Conservation (phyloP, 208 protist genomes). For the Leishmania amazonensis region DNA sequence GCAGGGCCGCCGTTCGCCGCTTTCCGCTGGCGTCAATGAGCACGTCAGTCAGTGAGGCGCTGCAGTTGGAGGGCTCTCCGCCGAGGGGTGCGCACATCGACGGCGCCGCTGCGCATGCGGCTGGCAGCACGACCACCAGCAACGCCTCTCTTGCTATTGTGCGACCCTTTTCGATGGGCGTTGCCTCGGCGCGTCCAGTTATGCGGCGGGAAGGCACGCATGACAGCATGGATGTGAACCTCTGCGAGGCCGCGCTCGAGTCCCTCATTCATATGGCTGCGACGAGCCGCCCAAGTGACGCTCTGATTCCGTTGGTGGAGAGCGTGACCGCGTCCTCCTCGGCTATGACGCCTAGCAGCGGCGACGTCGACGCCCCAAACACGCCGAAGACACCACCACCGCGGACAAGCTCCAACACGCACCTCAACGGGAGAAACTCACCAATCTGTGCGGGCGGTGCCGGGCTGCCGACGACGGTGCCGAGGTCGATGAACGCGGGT, state of each 20-base stretch:
- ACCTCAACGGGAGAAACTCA: not conserved
- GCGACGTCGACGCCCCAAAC: not conserved
- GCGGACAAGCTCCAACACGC: not conserved
- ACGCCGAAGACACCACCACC: not conserved
- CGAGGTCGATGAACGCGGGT: not conserved
- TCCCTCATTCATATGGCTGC: constrained; percentile 1
- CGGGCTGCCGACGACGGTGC: not conserved
- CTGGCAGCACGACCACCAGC: no score
- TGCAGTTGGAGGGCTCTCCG: not conserved
- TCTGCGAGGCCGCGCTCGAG: constrained; percentile 22
- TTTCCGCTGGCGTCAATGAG: constrained; percentile 15
- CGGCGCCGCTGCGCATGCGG: not conserved
- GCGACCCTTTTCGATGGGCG: not conserved
- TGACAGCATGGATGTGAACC: constrained; percentile 8
- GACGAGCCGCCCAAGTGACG: constrained; percentile 9
- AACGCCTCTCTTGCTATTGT: constrained; percentile 1
- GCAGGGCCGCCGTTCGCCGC: constrained; percentile 5
- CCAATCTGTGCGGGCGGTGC: not conserved
- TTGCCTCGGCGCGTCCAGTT: not conserved
- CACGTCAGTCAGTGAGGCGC: constrained; percentile 1
- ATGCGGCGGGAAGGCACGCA: not conserved
- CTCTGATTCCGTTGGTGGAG: constrained; percentile 23
- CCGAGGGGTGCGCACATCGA: not conserved
- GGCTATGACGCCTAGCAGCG: not conserved
- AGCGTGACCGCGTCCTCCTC: constrained; percentile 3